These are phyloP conservation scores for Davidsoniella australis DNA, from an alignment of 2,329 filamentous ascomycete species.

Conservation along the genomic window DNA sequence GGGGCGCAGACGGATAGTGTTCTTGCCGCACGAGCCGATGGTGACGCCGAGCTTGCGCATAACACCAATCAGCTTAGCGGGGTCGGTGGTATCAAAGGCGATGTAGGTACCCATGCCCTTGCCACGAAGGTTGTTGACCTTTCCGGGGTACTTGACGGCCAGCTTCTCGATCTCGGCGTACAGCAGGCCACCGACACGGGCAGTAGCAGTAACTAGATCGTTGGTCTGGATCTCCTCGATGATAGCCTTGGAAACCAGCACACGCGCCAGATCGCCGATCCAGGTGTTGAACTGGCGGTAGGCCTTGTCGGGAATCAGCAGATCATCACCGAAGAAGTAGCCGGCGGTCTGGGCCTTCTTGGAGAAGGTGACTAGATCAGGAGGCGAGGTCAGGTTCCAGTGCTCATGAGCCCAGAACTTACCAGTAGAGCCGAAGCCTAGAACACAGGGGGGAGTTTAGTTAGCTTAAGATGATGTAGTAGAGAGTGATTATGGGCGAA, in stretches of 20 bases:
- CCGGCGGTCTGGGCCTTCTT: conserved; percentile 92
- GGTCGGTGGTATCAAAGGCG: conserved; percentile 56
- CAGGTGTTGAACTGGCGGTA: conserved; percentile 96
- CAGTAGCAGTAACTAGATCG: conserved; percentile 64
- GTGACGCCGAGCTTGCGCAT: conserved; percentile 60
- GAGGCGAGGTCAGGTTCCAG: conserved; percentile 64
- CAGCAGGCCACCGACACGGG: conserved; percentile 49
- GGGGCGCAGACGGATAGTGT: conserved; percentile 54
- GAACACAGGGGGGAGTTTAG: too few species aligned
- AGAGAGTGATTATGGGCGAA: background rate
- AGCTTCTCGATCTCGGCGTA: conserved; percentile 47
- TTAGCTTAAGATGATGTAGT: background rate
- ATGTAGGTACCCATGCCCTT: conserved; percentile 55
- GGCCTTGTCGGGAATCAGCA: conserved; percentile 73
- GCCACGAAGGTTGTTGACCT: conserved; percentile 58
- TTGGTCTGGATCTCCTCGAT: conserved; percentile 62
- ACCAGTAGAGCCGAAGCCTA: conserved; percentile 70
- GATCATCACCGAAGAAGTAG: conserved; percentile 74
- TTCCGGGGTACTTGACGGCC: conserved; percentile 45
- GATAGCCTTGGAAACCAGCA: conserved; percentile 73
- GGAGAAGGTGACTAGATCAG: conserved; percentile 87
- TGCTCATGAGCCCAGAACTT: conserved; percentile 96
- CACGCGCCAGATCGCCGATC: conserved; percentile 84
- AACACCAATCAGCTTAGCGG: conserved; percentile 52
- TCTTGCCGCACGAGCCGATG: conserved; percentile 56